Conservation (phyloP, 1,284 basidiomycete species). For the Boletus semigastroideus region DNA sequence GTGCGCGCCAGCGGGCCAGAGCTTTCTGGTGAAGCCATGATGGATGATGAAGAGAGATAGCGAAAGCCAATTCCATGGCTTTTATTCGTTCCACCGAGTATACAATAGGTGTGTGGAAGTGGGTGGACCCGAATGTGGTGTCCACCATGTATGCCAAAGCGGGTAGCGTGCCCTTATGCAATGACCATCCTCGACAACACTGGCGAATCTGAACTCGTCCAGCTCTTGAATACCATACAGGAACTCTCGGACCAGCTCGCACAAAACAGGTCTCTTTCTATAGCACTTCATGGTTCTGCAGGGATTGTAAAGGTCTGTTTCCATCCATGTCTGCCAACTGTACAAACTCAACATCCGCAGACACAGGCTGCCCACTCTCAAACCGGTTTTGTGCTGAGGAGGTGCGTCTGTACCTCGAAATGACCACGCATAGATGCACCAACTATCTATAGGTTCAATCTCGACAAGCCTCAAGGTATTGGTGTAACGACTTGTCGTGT, state of each 20-base stretch:
- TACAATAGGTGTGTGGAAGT: constrained; percentile 17
- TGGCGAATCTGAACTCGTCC: constrained; percentile 49
- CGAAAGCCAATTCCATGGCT: background rate
- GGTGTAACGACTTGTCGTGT: background rate
- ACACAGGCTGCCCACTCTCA: constrained; percentile 67
- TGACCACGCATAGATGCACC: background rate
- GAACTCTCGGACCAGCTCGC: constrained; percentile 85
- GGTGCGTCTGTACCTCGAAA: constrained; percentile 42
- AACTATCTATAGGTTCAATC: constrained; percentile 63
- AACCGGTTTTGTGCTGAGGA: constrained; percentile 90
- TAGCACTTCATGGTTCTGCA: constrained; percentile 60
- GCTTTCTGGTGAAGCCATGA: constrained; percentile 17
- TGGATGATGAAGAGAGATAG: constrained; percentile 1
- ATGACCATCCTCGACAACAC: constrained; percentile 46
- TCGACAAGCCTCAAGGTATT: constrained; percentile 86
- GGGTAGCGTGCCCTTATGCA: constrained; percentile 6
- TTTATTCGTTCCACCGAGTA: constrained; percentile 17
- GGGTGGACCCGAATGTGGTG: constrained; percentile 5
- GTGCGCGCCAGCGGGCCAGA: constrained; percentile 14
- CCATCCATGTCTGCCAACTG: background rate
- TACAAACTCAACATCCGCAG: constrained; percentile 34
- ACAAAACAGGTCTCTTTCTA: constrained; percentile 67
- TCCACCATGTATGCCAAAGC: constrained; percentile 6
- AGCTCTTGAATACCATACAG: constrained; percentile 72
- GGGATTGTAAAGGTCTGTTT: constrained; percentile 75